These are phyloP conservation scores for Vigna reflexopilosa DNA, from an alignment of 306 rosid species.

Conservation along the genomic window DNA sequence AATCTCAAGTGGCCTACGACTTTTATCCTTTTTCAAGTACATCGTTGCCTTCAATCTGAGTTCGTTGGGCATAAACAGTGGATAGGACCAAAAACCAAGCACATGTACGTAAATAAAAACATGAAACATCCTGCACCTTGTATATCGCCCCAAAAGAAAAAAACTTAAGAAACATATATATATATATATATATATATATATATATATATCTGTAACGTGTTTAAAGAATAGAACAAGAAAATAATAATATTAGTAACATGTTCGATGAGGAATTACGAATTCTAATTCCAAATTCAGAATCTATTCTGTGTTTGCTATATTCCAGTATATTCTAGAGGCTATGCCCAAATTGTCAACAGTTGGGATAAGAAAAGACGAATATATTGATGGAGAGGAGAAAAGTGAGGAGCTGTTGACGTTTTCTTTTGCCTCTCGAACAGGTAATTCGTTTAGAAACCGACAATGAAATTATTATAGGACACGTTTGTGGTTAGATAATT, in stretches of 20 bases:
- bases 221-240: too few relatives aligned
- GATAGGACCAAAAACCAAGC: too few relatives aligned
- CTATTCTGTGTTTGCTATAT: not conserved
- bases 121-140: too few relatives aligned
- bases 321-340: constrained; percentile 18
- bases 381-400: constrained; percentile 16
- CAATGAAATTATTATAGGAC: constrained; percentile 8
- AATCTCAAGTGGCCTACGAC: not conserved
- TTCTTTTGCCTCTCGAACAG: not conserved
- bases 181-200: too few relatives aligned
- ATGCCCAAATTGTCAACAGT: not conserved
- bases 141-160: too few relatives aligned
- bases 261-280: not conserved
- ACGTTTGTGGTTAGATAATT: constrained; percentile 33
- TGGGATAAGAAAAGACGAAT: not conserved
- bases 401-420: not conserved
- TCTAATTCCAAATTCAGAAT: not conserved
- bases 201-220: not conserved
- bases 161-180: too few relatives aligned
- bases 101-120: too few relatives aligned
- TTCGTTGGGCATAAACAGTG: too few relatives aligned
- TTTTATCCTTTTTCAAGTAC: too few relatives aligned
- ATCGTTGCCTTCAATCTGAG: not conserved
- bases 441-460: not conserved
- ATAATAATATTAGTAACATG: too few relatives aligned